Evolutionary conservation across 768 basidiomycete species (phyloP).

Genomic region (Porpolomopsis calyptriformis): DNA sequence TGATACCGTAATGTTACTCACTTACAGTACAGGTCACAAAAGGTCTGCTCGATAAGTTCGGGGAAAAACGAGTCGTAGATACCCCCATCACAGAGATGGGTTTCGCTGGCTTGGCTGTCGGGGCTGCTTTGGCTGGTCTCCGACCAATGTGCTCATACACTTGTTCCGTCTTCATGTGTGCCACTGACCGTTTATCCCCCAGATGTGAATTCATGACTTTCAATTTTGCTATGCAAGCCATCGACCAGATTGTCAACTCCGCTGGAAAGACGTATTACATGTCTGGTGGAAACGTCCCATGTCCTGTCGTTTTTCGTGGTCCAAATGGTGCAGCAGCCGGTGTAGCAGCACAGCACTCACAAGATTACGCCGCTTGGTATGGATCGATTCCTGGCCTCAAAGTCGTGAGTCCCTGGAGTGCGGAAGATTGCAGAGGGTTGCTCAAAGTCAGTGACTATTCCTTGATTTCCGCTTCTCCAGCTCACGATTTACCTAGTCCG

Average conservation of each 20-base stretch:
- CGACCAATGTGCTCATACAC: slow-evolving; percentile 64
- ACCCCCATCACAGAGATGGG: slow-evolving; percentile 98
- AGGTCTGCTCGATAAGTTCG: slow-evolving; percentile 97
- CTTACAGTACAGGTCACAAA: slow-evolving; percentile 70
- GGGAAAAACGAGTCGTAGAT: slow-evolving; percentile 96
- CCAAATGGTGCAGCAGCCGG: slow-evolving; percentile 98
- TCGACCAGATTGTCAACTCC: slow-evolving; percentile 99
- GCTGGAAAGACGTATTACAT: slow-evolving; percentile 99
- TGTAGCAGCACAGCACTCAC: slow-evolving; percentile 95
- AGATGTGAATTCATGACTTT: slow-evolving; percentile 99
- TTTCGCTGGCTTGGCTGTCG: slow-evolving; percentile 93
- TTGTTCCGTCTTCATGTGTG: slow-evolving; percentile 1
- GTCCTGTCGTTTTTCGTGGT: slow-evolving; percentile 98
- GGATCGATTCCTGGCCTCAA: slow-evolving; percentile 91
- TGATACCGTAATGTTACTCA: background rate
- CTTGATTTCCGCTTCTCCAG: background rate
- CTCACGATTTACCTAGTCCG: slow-evolving; percentile 41
- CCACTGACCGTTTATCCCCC: slow-evolving; percentile 8
- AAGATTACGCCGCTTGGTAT: slow-evolving; percentile 96
- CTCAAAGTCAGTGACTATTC: slow-evolving; percentile 56
- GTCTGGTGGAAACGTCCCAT: slow-evolving; percentile 98
- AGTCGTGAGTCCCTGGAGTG: slow-evolving; percentile 93
- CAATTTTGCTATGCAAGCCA: slow-evolving; percentile 99
- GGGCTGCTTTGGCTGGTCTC: slow-evolving; percentile 88
- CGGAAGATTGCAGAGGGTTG: slow-evolving; percentile 98